phyloP scores from a whole-genome alignment of 1,284 basidiomycete genomes.

The Bjerkandera adusta region DNA sequence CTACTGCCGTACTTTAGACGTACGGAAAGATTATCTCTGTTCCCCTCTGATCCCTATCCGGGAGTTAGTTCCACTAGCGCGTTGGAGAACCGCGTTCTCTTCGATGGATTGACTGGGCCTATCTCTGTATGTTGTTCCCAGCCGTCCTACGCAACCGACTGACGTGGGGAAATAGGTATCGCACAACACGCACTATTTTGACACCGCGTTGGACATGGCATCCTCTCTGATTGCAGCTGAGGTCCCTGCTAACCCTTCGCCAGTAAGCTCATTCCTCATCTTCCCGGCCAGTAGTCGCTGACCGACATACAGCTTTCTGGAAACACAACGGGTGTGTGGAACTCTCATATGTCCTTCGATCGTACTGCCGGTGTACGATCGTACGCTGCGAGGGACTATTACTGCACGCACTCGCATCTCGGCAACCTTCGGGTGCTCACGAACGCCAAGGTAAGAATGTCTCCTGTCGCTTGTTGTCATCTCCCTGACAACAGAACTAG shows the following conservation, averaged over 20 bases:
- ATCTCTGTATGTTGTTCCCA: slow-evolving; percentile 11
- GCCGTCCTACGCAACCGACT: background rate
- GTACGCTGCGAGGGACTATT: slow-evolving; percentile 24
- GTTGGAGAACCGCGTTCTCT: slow-evolving; percentile 8
- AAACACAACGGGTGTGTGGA: slow-evolving; percentile 22
- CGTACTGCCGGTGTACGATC: slow-evolving; percentile 22
- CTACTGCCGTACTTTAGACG: slow-evolving; percentile 21
- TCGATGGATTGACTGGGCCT: slow-evolving; percentile 13
- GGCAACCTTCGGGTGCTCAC: slow-evolving; percentile 14
- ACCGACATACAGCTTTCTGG: slow-evolving; percentile 19
- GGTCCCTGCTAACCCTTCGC: slow-evolving; percentile 20
- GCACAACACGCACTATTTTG: slow-evolving; percentile 23
- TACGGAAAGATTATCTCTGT: slow-evolving; percentile 10
- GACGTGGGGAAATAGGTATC: slow-evolving; percentile 9
- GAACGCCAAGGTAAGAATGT: slow-evolving; percentile 14
- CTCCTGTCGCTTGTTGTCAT: background rate
- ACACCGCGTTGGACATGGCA: slow-evolving; percentile 18
- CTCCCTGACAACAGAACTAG: background rate
- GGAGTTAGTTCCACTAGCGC: slow-evolving; percentile 2
- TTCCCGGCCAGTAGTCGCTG: background rate
- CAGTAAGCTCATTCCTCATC: slow-evolving; percentile 16
- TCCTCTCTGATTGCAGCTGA: slow-evolving; percentile 21
- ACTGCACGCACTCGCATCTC: slow-evolving; percentile 7
- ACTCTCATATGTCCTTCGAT: slow-evolving; percentile 21
- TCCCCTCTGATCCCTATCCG: slow-evolving; percentile 5